Evolutionary conservation across 768 basidiomycete genomes (phyloP), one percentile per base, ranked within the genome.

Genomic region (Pulveroboletus sp.): DNA sequence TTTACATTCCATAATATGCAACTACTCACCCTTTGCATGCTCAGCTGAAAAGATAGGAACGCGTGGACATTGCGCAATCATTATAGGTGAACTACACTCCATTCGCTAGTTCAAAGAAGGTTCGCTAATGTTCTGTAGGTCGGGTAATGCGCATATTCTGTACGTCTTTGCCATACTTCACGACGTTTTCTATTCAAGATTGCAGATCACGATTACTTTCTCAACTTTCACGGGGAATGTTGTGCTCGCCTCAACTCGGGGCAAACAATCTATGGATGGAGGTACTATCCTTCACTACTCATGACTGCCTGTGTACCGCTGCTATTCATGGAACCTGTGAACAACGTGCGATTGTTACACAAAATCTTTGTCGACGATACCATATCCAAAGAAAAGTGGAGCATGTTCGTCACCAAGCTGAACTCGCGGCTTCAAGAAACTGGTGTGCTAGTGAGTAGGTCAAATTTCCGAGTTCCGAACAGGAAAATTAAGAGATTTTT

Each of bases 391-490:
- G 59, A 63, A 10, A 62, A 64, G 8, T 83, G 81, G 80, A 62
- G 66, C 4, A 61, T 64, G 15, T 76, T 78, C 37, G 67, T 81
- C 41, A 48, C 47, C 12, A 73, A 73, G 28, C 57, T 82, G 26
- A 73, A 70, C 28, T 67, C 69, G 6, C 76, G 83, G 51, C 76
- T 79, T 71, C 68, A 76, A 52, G 76, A 77, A 49, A 73, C 78
- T 39, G 76, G 74, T 41, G 74, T 81, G 28, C 74, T 77, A 47
- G 83, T 83, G 49, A 46, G 77, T 49, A 47, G 8, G 40, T 12
- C 5, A 35, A 21, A 15, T 31, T 10, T 6, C 15, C 3, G 9
- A 24, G 14, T 39, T 7, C 5, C n/a, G 21, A 15, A 6, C 0
- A 14, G 14, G 40, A n/a, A 46, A 15, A 50, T 28, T 11, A 6